Evolutionary conservation across 2,329 filamentous ascomycete species (phyloP), one percentile per base, ranked within the genome.

Genomic region (Gremmenia infestans): DNA sequence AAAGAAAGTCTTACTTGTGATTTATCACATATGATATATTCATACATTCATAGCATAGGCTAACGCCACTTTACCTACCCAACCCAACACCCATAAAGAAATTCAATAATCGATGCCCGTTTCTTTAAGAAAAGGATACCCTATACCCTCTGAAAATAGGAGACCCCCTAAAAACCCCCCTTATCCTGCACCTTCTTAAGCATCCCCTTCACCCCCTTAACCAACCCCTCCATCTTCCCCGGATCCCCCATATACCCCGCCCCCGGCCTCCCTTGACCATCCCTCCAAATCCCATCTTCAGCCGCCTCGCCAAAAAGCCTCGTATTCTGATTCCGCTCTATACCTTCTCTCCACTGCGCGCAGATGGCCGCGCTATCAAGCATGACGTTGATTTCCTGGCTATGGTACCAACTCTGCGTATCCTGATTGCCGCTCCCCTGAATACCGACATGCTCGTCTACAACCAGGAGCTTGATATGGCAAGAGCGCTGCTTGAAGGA

Each of bases 341-440:
- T 75, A 0, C 73, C 81, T 15, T 83, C 80, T 19, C 81, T 76
- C 87, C 87, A 90, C 36, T 74, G 76, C 32, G 67, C 67, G 63
- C 88, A 91, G 0, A 91, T 73, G 1, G 76, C 69, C 0, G 70
- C 64, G 19, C 81, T 86, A 59, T 93, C 88, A 5, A 91, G 72
- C 79, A 93, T 82, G 23, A 92, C 71, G 62, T 93, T 92, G 53
- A 88, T 79, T 69, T 93, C 89, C 69, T 91, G 87, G 53, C 80
- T 85, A 66, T 93, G 88, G 62, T 80, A 91, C 84, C 87, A 92
- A 19, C 80, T 84, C 70, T 93, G 89, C 1, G 88, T 91, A 63
- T 93, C 89, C 68, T 91, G 86, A 65, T 92, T 93, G 0, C 88
- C 88, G 60, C 82, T 89, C 3, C 88, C 89, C 69, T 88, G 81